phyloP scores from a whole-genome alignment of 2,329 filamentous ascomycete genomes.

The Penicillium sp. region DNA sequence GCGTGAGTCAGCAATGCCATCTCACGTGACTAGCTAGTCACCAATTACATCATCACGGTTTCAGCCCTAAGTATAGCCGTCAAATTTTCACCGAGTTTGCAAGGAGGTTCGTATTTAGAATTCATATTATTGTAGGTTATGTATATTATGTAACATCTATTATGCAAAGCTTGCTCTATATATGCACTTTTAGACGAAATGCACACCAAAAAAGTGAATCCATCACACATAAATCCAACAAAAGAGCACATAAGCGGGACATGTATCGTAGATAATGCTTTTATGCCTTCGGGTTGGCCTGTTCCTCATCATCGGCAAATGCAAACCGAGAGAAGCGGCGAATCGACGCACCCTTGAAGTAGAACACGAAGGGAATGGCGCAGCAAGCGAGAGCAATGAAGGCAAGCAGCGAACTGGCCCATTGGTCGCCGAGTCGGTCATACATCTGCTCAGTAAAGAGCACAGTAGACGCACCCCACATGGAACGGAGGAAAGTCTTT shows the following conservation, averaged over 20 bases:
- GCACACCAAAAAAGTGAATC: neutral
- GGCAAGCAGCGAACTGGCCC: slow-evolving; percentile 74
- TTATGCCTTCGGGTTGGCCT: slow-evolving; percentile 22
- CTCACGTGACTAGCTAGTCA: neutral
- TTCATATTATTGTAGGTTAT: neutral
- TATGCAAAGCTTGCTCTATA: neutral
- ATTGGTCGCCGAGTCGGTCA: slow-evolving; percentile 71
- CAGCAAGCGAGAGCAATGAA: slow-evolving; percentile 80
- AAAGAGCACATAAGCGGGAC: neutral
- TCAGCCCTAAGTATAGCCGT: neutral
- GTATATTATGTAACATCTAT: neutral
- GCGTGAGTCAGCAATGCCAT: neutral
- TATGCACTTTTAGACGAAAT: neutral
- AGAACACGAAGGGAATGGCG: slow-evolving; percentile 82
- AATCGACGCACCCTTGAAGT: slow-evolving; percentile 74
- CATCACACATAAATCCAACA: neutral
- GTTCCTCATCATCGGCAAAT: slow-evolving; percentile 64
- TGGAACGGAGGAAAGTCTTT: slow-evolving; percentile 78
- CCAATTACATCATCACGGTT: neutral
- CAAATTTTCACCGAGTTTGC: neutral
- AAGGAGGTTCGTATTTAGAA: neutral
- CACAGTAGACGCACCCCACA: slow-evolving; percentile 79
- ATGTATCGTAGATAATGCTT: neutral
- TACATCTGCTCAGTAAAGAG: slow-evolving; percentile 87
- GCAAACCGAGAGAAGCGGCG: slow-evolving; percentile 73